Evolutionary conservation across 495 filamentous ascomycete species (phyloP), one percentile per base, ranked within the genome.

Genomic region (Penicillium subrubescens): DNA sequence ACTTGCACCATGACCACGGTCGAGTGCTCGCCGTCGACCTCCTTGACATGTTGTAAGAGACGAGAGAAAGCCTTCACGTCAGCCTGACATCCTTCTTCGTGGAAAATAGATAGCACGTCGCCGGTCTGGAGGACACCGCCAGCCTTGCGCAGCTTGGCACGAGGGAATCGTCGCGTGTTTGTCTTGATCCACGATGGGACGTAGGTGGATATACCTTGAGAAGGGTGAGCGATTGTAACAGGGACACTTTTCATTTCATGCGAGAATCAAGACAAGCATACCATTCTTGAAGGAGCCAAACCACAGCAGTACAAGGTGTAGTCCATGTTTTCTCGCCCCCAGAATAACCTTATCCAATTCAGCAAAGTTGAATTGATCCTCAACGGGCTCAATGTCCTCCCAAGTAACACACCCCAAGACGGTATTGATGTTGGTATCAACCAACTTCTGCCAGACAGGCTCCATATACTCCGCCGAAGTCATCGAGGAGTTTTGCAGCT

Each of bases 1-100:
- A 83, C 80, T 69, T 83, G 81, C n/a, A 81, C 75, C 81, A 82
- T 82, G n/a, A 83, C 59, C 8, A 83, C 78, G 3, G 81, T 83
- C 5, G 67, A 74, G 57, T 81, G 73, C 12, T 65, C 63, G 29
- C 65, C 69, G 56, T 84, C 81, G 5, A 80, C 34, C n/a, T 81
- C 70, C 43, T 72, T 75, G 11, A 81, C 25, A 48, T 82, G 79
- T 17, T 51, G 44, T 72, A 82, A 75, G 8, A 84, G 67, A 5
- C 57, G 60, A 1, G 61, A 29, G 64, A 80, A 84, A 14, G 78
- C 79, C 48, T 67, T 73, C 2, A 71, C 70, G 61, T 83, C 79
- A 15, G 74, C 73, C 21, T 74, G 67, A 2, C 54, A 56, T 8
- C 64, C 71, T 67, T 79, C 78, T 17, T 65, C 67, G 43, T 79